A percentile compares a stretch with the other conserved stretches of the same genome.
phyloP scores from a whole-genome alignment of 805 yeast genomes.

The Candida saitoana region DNA sequence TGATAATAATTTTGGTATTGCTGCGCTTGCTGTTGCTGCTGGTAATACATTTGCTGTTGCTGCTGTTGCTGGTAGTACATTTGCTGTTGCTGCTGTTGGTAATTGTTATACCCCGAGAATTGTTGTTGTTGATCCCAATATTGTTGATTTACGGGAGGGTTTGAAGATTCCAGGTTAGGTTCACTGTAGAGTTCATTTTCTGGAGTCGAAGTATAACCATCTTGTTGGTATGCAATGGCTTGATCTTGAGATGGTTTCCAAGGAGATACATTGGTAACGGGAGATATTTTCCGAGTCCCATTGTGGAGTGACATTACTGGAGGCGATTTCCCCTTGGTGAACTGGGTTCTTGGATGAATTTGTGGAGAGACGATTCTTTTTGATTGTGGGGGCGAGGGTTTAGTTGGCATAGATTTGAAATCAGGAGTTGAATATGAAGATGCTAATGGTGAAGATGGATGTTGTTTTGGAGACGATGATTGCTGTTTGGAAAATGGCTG shows the following conservation, averaged over 20 bases:
- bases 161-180: not conserved
- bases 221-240: constrained; percentile 1
- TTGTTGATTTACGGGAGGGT: not conserved
- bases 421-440: too few relatives aligned
- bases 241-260: constrained; percentile 4
- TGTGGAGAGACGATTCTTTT: not conserved
- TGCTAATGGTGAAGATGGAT: not conserved
- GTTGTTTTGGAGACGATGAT: not conserved
- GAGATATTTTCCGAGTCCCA: not conserved
- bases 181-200: not conserved
- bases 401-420: too few relatives aligned
- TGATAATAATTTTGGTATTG: constrained; percentile 5
- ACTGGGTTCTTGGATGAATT: not conserved
- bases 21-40: constrained; percentile 1
- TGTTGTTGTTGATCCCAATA: constrained; percentile 1
- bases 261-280: not conserved
- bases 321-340: not conserved
- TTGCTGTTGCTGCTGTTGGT: constrained; percentile 4
- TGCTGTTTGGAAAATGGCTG: too few relatives aligned
- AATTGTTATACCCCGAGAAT: not conserved
- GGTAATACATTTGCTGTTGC: not conserved
- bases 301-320: not conserved
- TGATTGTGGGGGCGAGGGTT: not conserved
- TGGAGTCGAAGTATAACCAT: not conserved
- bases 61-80: not conserved